Percentiles rank a stretch among this genome's conserved stretches.
phyloP scores from a whole-genome alignment of 306 rosid species.

The Glycine tomentella region DNA sequence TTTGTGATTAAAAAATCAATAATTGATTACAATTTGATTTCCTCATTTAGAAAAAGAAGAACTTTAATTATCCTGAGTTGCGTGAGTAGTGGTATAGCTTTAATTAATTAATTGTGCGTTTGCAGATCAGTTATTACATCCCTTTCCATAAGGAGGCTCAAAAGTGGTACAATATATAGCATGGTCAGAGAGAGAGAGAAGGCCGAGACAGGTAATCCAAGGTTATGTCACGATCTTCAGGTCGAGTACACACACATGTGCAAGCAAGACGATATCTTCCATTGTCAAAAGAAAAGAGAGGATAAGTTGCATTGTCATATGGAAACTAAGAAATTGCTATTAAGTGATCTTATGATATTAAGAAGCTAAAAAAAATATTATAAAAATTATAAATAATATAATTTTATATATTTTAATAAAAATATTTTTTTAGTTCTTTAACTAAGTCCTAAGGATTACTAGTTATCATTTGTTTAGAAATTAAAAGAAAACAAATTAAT shows the following conservation, averaged over 20 bases:
- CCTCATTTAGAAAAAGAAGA: too few species aligned
- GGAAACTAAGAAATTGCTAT: too few species aligned
- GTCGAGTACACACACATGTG: constrained; percentile 45
- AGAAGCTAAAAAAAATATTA: too few species aligned
- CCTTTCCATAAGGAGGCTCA: background rate
- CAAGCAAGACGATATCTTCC: background rate
- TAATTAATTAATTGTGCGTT: background rate
- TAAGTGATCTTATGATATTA: too few species aligned
- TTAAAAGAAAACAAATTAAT: background rate
- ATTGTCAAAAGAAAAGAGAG: constrained; percentile 12
- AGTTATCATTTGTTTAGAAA: too few species aligned
- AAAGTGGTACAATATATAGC: background rate
- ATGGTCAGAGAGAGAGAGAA: background rate
- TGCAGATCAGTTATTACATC: background rate
- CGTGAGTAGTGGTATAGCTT: background rate
- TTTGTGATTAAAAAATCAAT: too few species aligned
- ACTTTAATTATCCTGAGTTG: too few species aligned
- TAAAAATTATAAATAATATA: too few species aligned
- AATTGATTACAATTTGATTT: too few species aligned
- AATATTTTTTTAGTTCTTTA: too few species aligned
- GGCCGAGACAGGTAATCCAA: constrained; percentile 33
- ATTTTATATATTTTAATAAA: too few species aligned
- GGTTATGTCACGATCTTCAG: constrained; percentile 58
- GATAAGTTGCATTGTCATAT: background rate
- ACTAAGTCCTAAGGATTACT: too few species aligned